A percentile compares a stretch with the other conserved stretches of the same genome.
Evolutionary conservation across 306 rosid species (phyloP).

Genomic region (Pyrus pyrifolia): DNA sequence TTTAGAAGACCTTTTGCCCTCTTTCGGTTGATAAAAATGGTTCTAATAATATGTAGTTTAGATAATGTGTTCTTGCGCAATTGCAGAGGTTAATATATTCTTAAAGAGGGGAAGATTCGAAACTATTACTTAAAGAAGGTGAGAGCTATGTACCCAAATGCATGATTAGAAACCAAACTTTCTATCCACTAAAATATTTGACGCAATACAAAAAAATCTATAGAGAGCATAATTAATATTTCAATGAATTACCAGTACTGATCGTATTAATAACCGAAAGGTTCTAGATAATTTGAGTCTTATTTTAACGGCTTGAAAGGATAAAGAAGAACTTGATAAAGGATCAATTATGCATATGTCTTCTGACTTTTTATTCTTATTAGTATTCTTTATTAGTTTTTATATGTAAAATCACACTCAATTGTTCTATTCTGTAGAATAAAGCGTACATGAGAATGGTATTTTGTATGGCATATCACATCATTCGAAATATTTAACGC

Average conservation of each 20-base stretch:
- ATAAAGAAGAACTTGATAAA: neutral
- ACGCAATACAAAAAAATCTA: too few relatives aligned
- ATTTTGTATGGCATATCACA: neutral
- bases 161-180: too few relatives aligned
- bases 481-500: neutral
- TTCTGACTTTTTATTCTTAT: neutral
- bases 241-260: neutral
- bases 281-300: neutral
- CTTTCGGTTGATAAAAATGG: too few relatives aligned
- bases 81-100: too few relatives aligned
- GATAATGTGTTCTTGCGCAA: too few relatives aligned
- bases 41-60: too few relatives aligned
- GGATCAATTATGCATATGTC: neutral
- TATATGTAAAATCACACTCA: neutral
- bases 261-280: neutral
- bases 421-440: neutral
- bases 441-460: neutral
- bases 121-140: too few relatives aligned
- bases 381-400: neutral
- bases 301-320: neutral
- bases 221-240: neutral
- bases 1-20: too few relatives aligned
- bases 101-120: too few relatives aligned
- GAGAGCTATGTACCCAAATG: too few relatives aligned
- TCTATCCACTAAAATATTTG: too few relatives aligned